These are phyloP conservation scores for Rhizopogon vulgaris DNA, from an alignment of 768 basidiomycete genomes.

Conservation along the genomic window DNA sequence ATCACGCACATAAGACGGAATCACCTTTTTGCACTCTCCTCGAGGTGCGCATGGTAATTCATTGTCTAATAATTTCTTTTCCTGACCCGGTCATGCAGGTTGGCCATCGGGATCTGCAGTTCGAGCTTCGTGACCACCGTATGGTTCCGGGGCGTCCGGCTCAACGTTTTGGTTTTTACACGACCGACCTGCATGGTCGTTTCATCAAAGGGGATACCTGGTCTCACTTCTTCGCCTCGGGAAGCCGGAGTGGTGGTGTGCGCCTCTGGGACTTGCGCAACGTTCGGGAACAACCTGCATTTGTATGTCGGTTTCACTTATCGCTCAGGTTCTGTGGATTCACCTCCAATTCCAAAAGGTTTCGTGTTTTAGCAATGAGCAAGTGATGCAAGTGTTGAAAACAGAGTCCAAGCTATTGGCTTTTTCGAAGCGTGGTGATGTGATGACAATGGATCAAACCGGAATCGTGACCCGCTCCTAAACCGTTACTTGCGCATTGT, in stretches of 20 bases:
- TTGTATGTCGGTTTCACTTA: constrained; percentile 13
- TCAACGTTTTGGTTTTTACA: constrained; percentile 39
- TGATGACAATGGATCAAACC: background rate
- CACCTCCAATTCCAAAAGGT: constrained; percentile 18
- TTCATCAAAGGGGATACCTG: constrained; percentile 33
- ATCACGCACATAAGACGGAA: constrained; percentile 34
- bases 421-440: constrained; percentile 30
- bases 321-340: background rate
- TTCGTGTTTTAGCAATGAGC: constrained; percentile 26
- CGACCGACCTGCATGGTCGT: constrained; percentile 33
- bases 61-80: background rate
- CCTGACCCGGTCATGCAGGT: constrained; percentile 25
- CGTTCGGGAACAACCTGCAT: constrained; percentile 15
- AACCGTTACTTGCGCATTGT: no score
- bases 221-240: constrained; percentile 36
- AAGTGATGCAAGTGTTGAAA: constrained; percentile 34
- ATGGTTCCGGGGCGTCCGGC: constrained; percentile 28
- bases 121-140: constrained; percentile 45
- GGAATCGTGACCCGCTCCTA: background rate
- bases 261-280: constrained; percentile 46
- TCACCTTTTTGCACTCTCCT: constrained; percentile 36
- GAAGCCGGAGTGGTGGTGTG: constrained; percentile 35
- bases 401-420: constrained; percentile 28
- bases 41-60: constrained; percentile 29
- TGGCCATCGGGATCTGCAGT: constrained; percentile 45